Evolutionary conservation across 2,329 filamentous ascomycete genomes (phyloP).

Genomic region (Malbranchea zuffiana): DNA sequence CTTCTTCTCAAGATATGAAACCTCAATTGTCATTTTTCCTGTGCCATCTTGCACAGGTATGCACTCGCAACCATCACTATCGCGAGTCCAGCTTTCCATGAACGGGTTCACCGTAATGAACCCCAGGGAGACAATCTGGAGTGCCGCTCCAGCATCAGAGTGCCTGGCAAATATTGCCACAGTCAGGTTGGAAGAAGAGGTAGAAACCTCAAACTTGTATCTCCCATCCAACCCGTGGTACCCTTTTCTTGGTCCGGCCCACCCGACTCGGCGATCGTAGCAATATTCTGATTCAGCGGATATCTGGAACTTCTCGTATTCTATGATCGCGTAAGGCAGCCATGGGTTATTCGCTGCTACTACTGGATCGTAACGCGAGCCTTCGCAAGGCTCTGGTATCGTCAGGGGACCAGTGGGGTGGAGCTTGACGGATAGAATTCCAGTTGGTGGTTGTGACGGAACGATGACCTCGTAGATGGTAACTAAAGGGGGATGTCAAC

Average conservation of each 20-base stretch:
- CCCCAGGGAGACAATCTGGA: constrained; percentile 7
- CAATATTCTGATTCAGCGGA: constrained; percentile 7
- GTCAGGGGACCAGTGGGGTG: background rate
- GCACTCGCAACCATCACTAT: background rate
- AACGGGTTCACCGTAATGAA: constrained; percentile 8
- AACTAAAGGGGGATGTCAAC: constrained; percentile 1
- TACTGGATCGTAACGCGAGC: background rate
- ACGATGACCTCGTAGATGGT: constrained; percentile 5
- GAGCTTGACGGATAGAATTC: constrained; percentile 7
- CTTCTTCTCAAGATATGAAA: constrained; percentile 6
- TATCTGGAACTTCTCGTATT: constrained; percentile 7
- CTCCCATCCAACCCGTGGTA: background rate
- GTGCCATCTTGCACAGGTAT: constrained; percentile 8
- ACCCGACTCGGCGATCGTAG: background rate
- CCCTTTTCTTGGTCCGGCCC: constrained; percentile 1
- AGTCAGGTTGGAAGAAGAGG: constrained; percentile 4
- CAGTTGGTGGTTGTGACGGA: constrained; percentile 9
- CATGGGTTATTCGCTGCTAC: constrained; percentile 2
- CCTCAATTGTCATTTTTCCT: background rate
- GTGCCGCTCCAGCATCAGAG: constrained; percentile 6
- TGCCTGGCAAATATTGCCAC: constrained; percentile 6
- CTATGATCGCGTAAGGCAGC: constrained; percentile 9
- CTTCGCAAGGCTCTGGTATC: constrained; percentile 8
- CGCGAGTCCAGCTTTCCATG: background rate
- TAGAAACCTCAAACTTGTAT: constrained; percentile 7